phyloP scores from a whole-genome alignment of 495 filamentous ascomycete species.

The Daldinia childiae region DNA sequence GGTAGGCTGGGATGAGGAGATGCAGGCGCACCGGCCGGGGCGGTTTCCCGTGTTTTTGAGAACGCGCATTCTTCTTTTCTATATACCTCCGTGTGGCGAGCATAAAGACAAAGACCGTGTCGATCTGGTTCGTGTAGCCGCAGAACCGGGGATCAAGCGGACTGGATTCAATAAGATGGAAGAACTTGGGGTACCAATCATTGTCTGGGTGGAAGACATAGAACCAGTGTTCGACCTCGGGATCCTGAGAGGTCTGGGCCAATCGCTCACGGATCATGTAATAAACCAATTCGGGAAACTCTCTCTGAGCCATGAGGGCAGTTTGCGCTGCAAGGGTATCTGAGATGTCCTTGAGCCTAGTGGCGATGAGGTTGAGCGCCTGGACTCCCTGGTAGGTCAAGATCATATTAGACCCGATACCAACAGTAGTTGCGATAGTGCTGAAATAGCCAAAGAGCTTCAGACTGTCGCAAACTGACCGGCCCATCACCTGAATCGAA shows the following conservation, averaged over 20 bases:
- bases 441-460: conserved; percentile 5
- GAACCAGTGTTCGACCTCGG: conserved; percentile 2
- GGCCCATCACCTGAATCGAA: conserved; percentile 7
- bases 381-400: conserved; percentile 3
- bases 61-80: background rate
- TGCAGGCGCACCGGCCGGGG: background rate
- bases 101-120: conserved; percentile 11
- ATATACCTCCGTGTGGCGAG: background rate
- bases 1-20: conserved; percentile 8
- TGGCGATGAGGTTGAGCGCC: conserved; percentile 7
- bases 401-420: conserved; percentile 6
- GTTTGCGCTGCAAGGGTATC: conserved; percentile 4
- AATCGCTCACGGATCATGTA: conserved; percentile 7
- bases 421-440: background rate
- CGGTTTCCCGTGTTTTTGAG: background rate
- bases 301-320: conserved; percentile 4
- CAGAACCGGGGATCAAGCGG: conserved; percentile 5
- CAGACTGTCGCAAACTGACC: background rate
- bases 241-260: conserved; percentile 5
- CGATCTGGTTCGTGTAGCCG: conserved; percentile 13
- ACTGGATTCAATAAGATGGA: background rate
- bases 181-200: conserved; percentile 12
- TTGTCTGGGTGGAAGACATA: conserved; percentile 9
- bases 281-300: conserved; percentile 6
- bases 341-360: conserved; percentile 4